Evolutionary conservation across 2,329 filamentous ascomycete species (phyloP).

Genomic region (Apiospora phragmitis): DNA sequence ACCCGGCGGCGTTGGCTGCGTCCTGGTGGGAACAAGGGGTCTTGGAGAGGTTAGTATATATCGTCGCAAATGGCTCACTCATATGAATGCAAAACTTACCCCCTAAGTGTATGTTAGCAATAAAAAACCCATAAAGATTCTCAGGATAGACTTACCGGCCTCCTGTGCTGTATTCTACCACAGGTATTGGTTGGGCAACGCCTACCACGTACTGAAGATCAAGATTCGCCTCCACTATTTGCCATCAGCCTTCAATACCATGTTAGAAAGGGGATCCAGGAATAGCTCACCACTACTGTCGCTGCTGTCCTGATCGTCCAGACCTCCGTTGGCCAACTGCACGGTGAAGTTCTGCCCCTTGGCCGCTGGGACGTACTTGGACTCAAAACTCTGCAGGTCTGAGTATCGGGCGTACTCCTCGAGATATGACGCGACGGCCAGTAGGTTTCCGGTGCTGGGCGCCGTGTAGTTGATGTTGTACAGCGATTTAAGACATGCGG

Average conservation of each 20-base stretch:
- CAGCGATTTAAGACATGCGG: constrained; percentile 47
- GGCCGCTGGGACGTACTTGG: constrained; percentile 53
- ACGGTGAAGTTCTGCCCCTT: constrained; percentile 55
- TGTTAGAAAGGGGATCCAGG: neutral
- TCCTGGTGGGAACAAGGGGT: neutral
- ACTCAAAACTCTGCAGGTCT: constrained; percentile 44
- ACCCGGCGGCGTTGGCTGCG: neutral
- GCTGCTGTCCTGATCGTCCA: constrained; percentile 42
- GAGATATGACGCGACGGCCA: constrained; percentile 44
- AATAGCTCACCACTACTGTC: neutral
- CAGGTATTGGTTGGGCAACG: neutral
- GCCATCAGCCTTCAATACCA: neutral
- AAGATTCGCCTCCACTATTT: constrained; percentile 45
- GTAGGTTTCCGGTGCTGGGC: constrained; percentile 35
- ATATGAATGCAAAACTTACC: neutral
- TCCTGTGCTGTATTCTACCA: neutral
- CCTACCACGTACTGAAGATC: constrained; percentile 51
- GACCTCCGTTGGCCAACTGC: constrained; percentile 55
- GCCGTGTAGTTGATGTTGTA: constrained; percentile 47
- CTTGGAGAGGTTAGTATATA: neutral
- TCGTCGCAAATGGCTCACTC: neutral
- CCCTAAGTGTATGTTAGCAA: neutral
- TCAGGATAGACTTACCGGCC: neutral
- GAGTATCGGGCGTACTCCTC: constrained; percentile 37
- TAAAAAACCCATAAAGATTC: too few species aligned